Base-by-base conservation (phyloP, 2,329 filamentous ascomycete genomes). In the Apiospora rasikravindrae region DNA sequence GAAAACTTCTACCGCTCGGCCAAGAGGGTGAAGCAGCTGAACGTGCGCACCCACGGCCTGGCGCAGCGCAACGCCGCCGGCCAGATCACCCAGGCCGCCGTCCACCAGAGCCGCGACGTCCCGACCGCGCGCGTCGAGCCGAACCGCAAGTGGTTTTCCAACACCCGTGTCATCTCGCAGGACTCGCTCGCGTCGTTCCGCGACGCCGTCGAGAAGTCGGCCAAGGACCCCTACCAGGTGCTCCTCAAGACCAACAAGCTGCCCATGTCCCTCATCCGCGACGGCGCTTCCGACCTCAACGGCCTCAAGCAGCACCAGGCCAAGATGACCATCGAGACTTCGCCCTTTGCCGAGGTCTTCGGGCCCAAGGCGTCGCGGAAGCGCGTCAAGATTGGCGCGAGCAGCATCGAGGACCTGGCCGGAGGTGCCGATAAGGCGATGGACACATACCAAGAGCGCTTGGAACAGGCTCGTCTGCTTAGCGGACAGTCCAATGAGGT, bases 201-300 rank as follows among this genome's bases (percentile, higher is more conserved):
- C 74, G 92, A 95, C 73, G 96, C 96, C 37, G 96, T 99, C 84
- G 94, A 94, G 57, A 95, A 97, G 83, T 93, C 95, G 83, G 92
- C 94, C 70, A 91, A 92, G 24, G 95, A 99, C 80, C 96, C 96
- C 0, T 98, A 98, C 83, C 92, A 93, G 73, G 96, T 98, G 73
- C 89, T 98, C n/a, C 87, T 99, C 75, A 98, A 98, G 86, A 93
- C 93, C 76, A 98, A 98, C 84, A 98, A 98, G 86, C 88, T 99
- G 68, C 96, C 96, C 53, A 96, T 99, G 94, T 96, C 91, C 77
- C 85, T 99, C 81, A 97, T 99, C 80, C 89, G 91, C 74, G 96
- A 98, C 79, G 57, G 89, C 49, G 90, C 89, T 71, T 88, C 92
- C 72, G 88, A 91, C 67, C 89, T 92, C 77, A 96, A 97, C 78